Percentiles rank a stretch among this genome's conserved stretches.
phyloP scores from a whole-genome alignment of 129 eudicot genomes.

The Flaveria bidentis region DNA sequence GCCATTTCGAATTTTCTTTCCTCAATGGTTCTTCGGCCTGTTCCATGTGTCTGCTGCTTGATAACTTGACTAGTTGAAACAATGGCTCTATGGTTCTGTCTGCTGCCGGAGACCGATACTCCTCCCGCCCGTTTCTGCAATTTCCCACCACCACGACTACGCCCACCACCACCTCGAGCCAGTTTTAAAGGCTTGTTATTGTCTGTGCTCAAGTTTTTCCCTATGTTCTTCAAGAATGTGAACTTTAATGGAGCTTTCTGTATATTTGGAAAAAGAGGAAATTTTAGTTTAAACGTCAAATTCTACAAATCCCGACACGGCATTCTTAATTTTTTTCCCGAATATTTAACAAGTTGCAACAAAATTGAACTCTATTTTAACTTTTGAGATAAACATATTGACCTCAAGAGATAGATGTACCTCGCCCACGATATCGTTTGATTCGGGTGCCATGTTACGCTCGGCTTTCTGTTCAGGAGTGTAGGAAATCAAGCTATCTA shows the following conservation, averaged over 20 bases:
- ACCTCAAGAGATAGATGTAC: conserved; percentile 28
- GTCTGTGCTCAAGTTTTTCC: conserved; percentile 41
- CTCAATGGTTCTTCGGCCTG: conserved; percentile 63
- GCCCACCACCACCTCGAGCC: conserved; percentile 44
- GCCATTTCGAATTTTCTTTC: conserved; percentile 46
- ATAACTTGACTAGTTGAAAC: conserved; percentile 43
- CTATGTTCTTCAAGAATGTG: conserved; percentile 49
- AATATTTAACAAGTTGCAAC: no score
- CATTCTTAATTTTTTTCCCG: no score
- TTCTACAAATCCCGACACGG: no score
- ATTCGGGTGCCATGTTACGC: conserved; percentile 35
- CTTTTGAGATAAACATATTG: no score
- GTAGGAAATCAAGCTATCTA: conserved; percentile 69
- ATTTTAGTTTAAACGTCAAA: no score
- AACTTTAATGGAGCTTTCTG: conserved; percentile 62
- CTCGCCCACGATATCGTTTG: conserved; percentile 47
- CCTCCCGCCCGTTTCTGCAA: conserved; percentile 49
- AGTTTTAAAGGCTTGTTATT: conserved; percentile 34
- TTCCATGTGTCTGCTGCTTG: conserved; percentile 49
- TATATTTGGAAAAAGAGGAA: background rate
- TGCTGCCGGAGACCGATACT: conserved; percentile 36
- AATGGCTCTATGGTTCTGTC: conserved; percentile 25
- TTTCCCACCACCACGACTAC: conserved; percentile 71
- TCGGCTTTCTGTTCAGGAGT: conserved; percentile 56
- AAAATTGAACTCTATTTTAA: no score